Percentiles rank a stretch among this genome's conserved stretches.
Evolutionary conservation across 1,284 basidiomycete genomes (phyloP).

Genomic region (Leccinum pseudoinsigne): DNA sequence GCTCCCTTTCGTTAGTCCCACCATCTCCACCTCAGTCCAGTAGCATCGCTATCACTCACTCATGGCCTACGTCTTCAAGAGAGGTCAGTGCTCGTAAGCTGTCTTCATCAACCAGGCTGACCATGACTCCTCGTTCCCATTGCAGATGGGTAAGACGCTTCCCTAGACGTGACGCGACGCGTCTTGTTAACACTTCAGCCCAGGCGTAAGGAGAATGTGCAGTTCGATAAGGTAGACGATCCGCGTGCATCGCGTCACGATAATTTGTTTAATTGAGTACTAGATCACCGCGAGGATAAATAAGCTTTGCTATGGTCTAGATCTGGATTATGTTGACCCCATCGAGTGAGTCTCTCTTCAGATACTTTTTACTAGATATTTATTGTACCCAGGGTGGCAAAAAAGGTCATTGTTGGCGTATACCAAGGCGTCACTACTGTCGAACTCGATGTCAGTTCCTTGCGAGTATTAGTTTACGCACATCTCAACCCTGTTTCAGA

Average conservation of each 20-base stretch:
- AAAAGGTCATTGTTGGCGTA: constrained; percentile 95
- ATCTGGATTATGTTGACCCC: constrained; percentile 91
- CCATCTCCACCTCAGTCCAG: constrained; percentile 25
- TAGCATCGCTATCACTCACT: constrained; percentile 5
- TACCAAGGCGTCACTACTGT: constrained; percentile 97
- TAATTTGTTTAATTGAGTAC: constrained; percentile 18
- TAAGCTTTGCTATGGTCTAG: constrained; percentile 97
- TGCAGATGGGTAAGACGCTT: constrained; percentile 61
- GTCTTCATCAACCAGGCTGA: constrained; percentile 11
- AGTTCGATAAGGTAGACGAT: constrained; percentile 77
- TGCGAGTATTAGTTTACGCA: neutral
- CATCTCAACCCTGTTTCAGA: constrained; percentile 47
- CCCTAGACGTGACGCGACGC: constrained; percentile 34
- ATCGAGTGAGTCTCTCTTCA: constrained; percentile 67
- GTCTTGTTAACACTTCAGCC: constrained; percentile 16
- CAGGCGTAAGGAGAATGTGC: constrained; percentile 83
- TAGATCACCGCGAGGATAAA: constrained; percentile 90
- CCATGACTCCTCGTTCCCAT: constrained; percentile 13
- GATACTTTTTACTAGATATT: constrained; percentile 1
- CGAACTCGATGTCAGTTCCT: constrained; percentile 83
- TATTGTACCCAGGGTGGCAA: constrained; percentile 63
- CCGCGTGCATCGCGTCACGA: neutral
- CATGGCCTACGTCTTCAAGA: constrained; percentile 75
- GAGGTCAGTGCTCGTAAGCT: constrained; percentile 49
- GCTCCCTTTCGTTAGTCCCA: constrained; percentile 33